A percentile compares a stretch with the other conserved stretches of the same genome.
These are phyloP conservation scores for Cyclotella baltica DNA, from an alignment of 108 stramenopile species.

Conservation along the genomic window DNA sequence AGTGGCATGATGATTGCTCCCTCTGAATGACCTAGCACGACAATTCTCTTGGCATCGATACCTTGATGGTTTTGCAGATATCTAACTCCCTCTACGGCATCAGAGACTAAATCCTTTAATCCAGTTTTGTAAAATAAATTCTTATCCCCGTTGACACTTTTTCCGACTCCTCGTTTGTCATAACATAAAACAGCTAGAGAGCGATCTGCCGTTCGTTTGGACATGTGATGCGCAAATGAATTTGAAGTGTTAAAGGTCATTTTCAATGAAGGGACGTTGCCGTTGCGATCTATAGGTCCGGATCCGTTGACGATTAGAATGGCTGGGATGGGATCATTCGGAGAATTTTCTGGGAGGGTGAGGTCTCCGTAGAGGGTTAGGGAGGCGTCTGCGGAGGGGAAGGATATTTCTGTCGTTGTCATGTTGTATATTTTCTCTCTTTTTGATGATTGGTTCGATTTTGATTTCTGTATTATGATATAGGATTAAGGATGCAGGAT, in stretches of 20 bases:
- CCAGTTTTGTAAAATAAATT: constrained; percentile 45
- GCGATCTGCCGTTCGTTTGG: constrained; percentile 3
- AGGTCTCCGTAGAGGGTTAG: constrained; percentile 22
- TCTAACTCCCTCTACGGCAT: constrained; percentile 46
- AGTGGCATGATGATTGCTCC: constrained; percentile 43
- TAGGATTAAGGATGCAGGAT: neutral
- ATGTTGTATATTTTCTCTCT: neutral
- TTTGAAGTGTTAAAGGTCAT: constrained; percentile 40
- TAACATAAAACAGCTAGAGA: constrained; percentile 45
- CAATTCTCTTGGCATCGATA: constrained; percentile 37
- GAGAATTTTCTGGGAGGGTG: constrained; percentile 17
- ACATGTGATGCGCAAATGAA: constrained; percentile 36
- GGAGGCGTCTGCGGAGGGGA: constrained; percentile 31
- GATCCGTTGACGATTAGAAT: constrained; percentile 40
- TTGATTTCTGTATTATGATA: neutral
- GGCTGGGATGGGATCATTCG: constrained; percentile 14
- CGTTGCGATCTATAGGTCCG: constrained; percentile 51
- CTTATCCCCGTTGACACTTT: constrained; percentile 37
- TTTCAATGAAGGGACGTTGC: constrained; percentile 32
- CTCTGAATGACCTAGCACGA: constrained; percentile 37
- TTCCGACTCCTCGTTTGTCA: constrained; percentile 54
- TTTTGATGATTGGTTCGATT: too few relatives aligned
- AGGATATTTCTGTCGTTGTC: constrained; percentile 15
- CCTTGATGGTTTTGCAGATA: constrained; percentile 28
- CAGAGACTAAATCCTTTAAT: constrained; percentile 42